Evolutionary conservation across 805 yeast species (phyloP), one percentile per base, ranked within the genome.

Genomic region (Candida tammaniensis): DNA sequence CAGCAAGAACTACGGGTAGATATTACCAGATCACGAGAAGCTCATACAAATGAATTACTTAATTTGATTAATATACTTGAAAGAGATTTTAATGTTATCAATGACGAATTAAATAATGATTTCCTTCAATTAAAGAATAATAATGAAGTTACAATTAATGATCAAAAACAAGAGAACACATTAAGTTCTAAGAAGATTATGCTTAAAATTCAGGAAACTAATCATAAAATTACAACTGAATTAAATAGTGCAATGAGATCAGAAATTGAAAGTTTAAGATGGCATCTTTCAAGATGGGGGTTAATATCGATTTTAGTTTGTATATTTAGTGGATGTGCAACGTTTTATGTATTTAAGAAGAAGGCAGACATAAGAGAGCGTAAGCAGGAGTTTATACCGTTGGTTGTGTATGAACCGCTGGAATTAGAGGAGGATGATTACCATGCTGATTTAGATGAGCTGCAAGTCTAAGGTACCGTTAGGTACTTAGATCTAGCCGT

Each of bases 271-370:
- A 78, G 81, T 39, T 69, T 91, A 41, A 71, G 98, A 48, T 91
- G 98, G 98, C 87, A 86, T 51, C 78, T 91, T 28, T 88, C 96
- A 1, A 70, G 96, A 37, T 76, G 93, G 55, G 97, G 97, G 7
- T 64, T 93, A 21, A 68, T 85, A 27, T 86, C 93, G 2, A 80
- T 88, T 21, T 58, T 84, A 15, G 65, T 80, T 1, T 69, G 82
- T 42, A 85, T 85, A 1, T 74, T 78, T 36, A 68, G 78, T 16
- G 68, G 64, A 3, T 64, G 68, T 43, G 54, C 64, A 15, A 68
- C 80, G 4, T 70, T 85, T 57, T 74, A 78, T 45, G 76, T 80
- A 16, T 56, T 52, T 40, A 52, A 54, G 43, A 44, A 46, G 13
- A 55, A 52, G 30, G 39, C 44, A 9, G 46, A 38, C 35, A 33